Evolutionary conservation across 306 rosid genomes (phyloP).

Genomic region (Quercus rubra): DNA sequence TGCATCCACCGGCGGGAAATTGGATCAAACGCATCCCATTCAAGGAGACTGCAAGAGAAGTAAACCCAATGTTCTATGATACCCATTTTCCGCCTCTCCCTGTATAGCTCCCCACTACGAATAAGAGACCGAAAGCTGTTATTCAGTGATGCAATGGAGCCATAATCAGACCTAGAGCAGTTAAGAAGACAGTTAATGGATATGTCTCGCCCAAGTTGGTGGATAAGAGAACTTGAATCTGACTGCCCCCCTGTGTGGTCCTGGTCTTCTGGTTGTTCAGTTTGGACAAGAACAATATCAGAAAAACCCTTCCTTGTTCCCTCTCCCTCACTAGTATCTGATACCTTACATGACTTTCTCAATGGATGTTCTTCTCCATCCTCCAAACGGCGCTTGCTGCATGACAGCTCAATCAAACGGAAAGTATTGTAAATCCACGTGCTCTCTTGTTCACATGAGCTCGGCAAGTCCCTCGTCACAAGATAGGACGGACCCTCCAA

Average conservation of each 20-base stretch:
- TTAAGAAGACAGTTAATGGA: conserved; percentile 50
- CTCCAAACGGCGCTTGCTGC: conserved; percentile 38
- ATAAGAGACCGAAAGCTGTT: conserved; percentile 48
- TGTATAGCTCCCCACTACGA: conserved; percentile 55
- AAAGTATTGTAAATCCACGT: conserved; percentile 43
- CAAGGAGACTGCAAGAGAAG: conserved; percentile 57
- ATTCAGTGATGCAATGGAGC: conserved; percentile 53
- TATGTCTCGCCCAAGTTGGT: conserved; percentile 53
- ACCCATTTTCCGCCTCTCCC: conserved; percentile 47
- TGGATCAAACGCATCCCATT: conserved; percentile 83
- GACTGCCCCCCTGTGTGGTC: conserved; percentile 19
- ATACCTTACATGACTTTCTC: conserved; percentile 37
- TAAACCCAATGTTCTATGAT: conserved; percentile 73
- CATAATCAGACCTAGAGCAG: conserved; percentile 70
- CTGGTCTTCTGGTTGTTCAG: conserved; percentile 29
- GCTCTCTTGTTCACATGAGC: conserved; percentile 57
- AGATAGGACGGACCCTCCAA: conserved; percentile 57
- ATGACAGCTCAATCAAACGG: conserved; percentile 34
- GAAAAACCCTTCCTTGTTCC: conserved; percentile 3
- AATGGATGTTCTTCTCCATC: conserved; percentile 24
- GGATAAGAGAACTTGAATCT: conserved; percentile 38
- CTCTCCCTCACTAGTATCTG: conserved; percentile 25
- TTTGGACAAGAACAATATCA: conserved; percentile 15
- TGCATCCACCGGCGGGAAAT: conserved; percentile 44
- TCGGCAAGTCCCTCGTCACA: conserved; percentile 43